Percentiles rank a stretch among this genome's conserved stretches.
Conservation (phyloP, 1,139 yeast genomes). For the Saccharomycopsis crataegensis region DNA sequence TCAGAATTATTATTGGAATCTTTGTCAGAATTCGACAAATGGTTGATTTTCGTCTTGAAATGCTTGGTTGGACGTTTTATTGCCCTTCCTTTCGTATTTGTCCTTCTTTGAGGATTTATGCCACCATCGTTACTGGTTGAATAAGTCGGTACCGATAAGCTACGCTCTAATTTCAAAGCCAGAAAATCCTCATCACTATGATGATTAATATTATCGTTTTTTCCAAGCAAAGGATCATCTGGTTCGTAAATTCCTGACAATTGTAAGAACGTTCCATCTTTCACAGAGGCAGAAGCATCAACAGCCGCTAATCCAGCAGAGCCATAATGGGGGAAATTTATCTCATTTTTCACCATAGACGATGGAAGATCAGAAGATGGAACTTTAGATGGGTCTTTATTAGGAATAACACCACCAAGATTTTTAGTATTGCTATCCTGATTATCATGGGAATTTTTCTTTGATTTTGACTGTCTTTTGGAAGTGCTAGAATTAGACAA, state of each 20-base stretch:
- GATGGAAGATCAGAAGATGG: no score
- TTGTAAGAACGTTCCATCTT: no score
- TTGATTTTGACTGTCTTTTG: no score
- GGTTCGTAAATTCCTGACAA: no score
- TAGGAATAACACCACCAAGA: background rate
- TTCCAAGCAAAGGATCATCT: background rate
- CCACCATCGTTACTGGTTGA: background rate
- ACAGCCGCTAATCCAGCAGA: no score
- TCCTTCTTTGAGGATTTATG: background rate
- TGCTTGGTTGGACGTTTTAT: slow-evolving; percentile 1
- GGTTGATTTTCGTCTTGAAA: no score
- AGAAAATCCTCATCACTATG: background rate
- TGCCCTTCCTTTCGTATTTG: background rate
- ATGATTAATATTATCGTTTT: background rate
- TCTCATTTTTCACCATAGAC: no score
- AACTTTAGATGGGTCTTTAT: background rate
- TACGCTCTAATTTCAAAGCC: slow-evolving; percentile 11
- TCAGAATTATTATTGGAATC: background rate
- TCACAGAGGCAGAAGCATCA: no score
- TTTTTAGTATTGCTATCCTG: background rate
- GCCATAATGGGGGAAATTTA: no score
- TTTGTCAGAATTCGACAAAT: no score
- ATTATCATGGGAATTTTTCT: no score
- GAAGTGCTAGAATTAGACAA: no score
- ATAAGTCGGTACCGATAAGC: slow-evolving; percentile 12